phyloP scores from a whole-genome alignment of 306 rosid species.

The Alnus glutinosa region DNA sequence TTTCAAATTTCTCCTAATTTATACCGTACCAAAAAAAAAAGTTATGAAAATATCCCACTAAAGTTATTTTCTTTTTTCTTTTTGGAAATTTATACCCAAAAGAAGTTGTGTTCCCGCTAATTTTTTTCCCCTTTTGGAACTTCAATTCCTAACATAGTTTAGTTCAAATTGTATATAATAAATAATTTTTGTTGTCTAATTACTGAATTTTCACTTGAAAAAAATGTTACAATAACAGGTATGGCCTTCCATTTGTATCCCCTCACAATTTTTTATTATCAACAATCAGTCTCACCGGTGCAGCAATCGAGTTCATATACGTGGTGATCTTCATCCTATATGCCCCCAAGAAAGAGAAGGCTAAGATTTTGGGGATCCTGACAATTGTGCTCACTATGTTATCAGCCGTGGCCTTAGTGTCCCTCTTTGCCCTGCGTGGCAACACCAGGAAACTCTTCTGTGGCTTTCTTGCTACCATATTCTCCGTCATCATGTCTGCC shows the following conservation, averaged over 20 bases:
- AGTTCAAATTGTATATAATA: too few relatives aligned
- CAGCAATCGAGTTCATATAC: slow-evolving; percentile 60
- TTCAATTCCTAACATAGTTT: too few relatives aligned
- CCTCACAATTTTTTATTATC: slow-evolving; percentile 72
- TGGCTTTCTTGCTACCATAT: slow-evolving; percentile 66
- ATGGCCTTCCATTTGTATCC: slow-evolving; percentile 87
- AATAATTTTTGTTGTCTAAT: not conserved
- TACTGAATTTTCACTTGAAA: not conserved
- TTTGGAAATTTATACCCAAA: too few relatives aligned
- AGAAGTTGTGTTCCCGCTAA: too few relatives aligned
- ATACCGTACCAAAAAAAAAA: too few relatives aligned
- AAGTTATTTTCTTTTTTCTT: too few relatives aligned
- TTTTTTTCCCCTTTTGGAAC: too few relatives aligned
- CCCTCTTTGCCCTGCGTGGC: slow-evolving; percentile 64
- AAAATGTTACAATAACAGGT: slow-evolving; percentile 42
- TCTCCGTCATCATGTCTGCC: slow-evolving; percentile 85
- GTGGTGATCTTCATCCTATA: slow-evolving; percentile 57
- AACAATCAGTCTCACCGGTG: slow-evolving; percentile 74
- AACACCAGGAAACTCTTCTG: slow-evolving; percentile 59
- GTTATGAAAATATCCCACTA: too few relatives aligned
- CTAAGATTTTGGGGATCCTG: slow-evolving; percentile 54
- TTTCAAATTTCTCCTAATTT: too few relatives aligned
- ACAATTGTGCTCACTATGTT: slow-evolving; percentile 44
- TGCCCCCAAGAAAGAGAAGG: slow-evolving; percentile 60
- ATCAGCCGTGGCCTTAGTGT: slow-evolving; percentile 65